Percentiles rank a stretch among this genome's conserved stretches.
Evolutionary conservation across 371 early-diverging fungal genomes (phyloP).

Genomic region (Apophysomyces sp.): DNA sequence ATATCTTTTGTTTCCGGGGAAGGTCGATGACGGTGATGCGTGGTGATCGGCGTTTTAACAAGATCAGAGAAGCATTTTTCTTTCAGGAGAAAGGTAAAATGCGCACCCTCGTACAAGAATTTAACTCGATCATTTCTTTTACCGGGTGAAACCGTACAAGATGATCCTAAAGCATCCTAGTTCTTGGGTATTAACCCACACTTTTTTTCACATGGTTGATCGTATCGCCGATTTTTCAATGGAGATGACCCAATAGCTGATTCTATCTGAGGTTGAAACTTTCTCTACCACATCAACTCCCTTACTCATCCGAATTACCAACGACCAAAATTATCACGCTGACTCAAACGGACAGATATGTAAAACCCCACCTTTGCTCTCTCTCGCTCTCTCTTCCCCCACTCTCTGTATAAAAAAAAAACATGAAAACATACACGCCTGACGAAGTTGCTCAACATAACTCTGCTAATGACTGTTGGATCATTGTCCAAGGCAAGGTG

Average conservation of each 20-base stretch:
- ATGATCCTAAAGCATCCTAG: no score
- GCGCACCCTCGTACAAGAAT: no score
- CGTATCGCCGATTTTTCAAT: not conserved
- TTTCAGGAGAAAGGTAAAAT: no score
- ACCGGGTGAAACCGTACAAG: no score
- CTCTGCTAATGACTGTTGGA: conserved; percentile 81
- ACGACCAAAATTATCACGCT: not conserved
- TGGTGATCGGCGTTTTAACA: no score
- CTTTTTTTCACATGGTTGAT: not conserved
- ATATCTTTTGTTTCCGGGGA: no score
- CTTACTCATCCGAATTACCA: not conserved
- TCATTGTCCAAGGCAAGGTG: conserved; percentile 77
- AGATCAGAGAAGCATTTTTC: no score
- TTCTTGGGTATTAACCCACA: no score
- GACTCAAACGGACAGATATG: no score
- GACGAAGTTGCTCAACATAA: conserved; percentile 80
- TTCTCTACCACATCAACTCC: not conserved
- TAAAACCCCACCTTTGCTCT: not conserved
- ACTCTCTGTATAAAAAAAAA: not conserved
- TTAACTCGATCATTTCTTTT: no score
- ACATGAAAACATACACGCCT: conserved; percentile 44
- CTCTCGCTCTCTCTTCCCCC: not conserved
- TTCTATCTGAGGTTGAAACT: not conserved
- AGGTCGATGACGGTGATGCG: no score
- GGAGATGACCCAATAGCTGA: not conserved